These are phyloP conservation scores for Tilletia horrida DNA, from an alignment of 1,284 basidiomycete genomes.

Conservation along the genomic window DNA sequence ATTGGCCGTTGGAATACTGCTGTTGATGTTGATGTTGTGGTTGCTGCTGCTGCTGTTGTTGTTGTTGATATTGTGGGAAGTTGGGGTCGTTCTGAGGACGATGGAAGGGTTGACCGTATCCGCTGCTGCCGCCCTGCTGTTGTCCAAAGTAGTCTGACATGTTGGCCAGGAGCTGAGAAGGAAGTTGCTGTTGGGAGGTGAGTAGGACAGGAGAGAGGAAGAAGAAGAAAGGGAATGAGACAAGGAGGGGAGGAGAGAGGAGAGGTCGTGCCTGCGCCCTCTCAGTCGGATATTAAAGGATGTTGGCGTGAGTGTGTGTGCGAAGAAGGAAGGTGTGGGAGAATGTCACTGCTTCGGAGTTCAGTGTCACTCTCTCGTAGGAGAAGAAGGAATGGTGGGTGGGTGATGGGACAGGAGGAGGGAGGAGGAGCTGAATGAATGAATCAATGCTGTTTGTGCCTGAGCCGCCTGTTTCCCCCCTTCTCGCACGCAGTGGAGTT, in stretches of 20 bases:
- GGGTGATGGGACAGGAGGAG: too few relatives aligned
- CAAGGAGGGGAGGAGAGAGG: background rate
- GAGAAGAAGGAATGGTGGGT: too few relatives aligned
- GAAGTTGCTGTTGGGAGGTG: background rate
- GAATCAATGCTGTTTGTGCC: too few relatives aligned
- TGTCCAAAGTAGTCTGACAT: slow-evolving; percentile 12
- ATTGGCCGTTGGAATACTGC: too few relatives aligned
- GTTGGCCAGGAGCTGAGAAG: background rate
- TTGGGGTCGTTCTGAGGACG: background rate
- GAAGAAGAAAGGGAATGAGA: background rate
- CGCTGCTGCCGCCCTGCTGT: slow-evolving; percentile 10
- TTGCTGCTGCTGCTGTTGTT: slow-evolving; percentile 9
- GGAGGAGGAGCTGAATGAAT: too few relatives aligned
- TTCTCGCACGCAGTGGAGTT: too few relatives aligned
- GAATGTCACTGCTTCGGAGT: too few relatives aligned
- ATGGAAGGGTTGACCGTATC: slow-evolving; percentile 11
- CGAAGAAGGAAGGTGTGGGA: background rate
- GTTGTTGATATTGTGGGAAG: background rate
- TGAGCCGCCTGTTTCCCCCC: too few relatives aligned
- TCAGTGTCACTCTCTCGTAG: too few relatives aligned
- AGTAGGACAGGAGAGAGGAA: background rate
- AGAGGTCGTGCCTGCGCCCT: background rate
- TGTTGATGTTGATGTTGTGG: background rate
- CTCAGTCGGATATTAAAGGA: slow-evolving; percentile 1
- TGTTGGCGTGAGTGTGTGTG: background rate